A percentile compares a stretch with the other conserved stretches of the same genome.
These are phyloP conservation scores for Handroanthus guayacan DNA, from an alignment of 257 asterid genomes.

Conservation along the genomic window DNA sequence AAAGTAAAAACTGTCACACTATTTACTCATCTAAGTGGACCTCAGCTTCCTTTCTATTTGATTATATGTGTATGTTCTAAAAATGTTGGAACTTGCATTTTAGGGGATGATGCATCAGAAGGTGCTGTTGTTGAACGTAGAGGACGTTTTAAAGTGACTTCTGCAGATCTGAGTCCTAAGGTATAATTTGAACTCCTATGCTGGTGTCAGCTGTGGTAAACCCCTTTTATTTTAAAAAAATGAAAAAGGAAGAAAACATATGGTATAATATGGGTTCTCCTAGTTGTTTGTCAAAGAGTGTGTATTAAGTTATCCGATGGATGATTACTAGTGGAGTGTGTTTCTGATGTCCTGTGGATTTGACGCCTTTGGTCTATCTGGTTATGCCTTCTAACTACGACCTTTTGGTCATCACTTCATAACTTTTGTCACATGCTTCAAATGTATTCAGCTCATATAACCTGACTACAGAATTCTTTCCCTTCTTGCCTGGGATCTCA, in stretches of 20 bases:
- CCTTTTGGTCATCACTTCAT: not conserved
- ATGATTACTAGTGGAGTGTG: not conserved
- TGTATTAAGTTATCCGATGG: not conserved
- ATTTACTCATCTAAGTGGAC: conserved; percentile 25
- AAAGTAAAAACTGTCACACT: not conserved
- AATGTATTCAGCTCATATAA: conserved; percentile 7
- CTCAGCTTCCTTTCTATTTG: conserved; percentile 1
- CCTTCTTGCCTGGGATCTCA: not conserved
- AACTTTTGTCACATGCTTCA: not conserved
- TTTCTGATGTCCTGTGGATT: not conserved
- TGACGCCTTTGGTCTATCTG: not conserved
- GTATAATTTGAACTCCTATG: conserved; percentile 38
- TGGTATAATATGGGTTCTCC: not conserved
- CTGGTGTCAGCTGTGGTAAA: conserved; percentile 8
- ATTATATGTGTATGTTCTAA: not conserved
- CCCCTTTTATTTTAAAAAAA: not conserved
- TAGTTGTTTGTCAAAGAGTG: not conserved
- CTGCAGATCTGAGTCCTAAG: conserved; percentile 78
- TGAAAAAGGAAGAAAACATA: not conserved
- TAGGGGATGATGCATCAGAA: conserved; percentile 83
- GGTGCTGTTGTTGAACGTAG: conserved; percentile 76
- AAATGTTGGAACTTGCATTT: conserved; percentile 36
- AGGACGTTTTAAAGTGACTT: conserved; percentile 95
- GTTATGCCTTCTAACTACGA: not conserved
- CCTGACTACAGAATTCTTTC: not conserved